Conservation (phyloP, 192 early-diverging fungal species). For the Powellomyces hirtus region DNA sequence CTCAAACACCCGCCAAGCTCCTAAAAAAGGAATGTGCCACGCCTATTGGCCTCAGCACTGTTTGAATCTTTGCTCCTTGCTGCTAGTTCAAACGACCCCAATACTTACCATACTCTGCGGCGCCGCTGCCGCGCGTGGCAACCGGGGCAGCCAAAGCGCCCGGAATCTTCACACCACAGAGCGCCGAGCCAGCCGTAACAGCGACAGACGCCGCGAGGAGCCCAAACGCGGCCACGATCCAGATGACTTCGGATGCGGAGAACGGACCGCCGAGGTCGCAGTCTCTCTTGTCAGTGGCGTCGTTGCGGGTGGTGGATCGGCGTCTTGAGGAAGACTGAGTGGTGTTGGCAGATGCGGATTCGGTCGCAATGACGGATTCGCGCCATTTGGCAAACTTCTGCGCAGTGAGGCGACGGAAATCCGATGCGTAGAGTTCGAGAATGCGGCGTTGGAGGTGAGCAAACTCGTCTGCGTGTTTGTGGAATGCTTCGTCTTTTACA, state of each 20-base stretch:
- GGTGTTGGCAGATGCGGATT: neutral
- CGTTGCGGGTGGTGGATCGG: neutral
- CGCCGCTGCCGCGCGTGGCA: too few relatives aligned
- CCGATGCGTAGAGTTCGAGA: constrained; percentile 3
- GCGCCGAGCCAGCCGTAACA: neutral
- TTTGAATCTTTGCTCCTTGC: too few relatives aligned
- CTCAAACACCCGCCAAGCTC: too few relatives aligned
- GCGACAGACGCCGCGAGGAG: neutral
- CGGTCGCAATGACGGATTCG: neutral
- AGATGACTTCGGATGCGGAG: neutral
- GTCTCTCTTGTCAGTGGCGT: neutral
- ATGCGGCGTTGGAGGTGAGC: constrained; percentile 27
- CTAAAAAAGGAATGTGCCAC: too few relatives aligned
- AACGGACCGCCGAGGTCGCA: neutral
- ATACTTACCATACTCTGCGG: too few relatives aligned
- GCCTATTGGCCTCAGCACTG: too few relatives aligned
- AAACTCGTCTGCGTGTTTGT: too few relatives aligned
- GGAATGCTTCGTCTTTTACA: too few relatives aligned
- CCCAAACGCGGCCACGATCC: neutral
- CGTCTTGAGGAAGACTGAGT: neutral
- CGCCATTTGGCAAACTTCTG: constrained; percentile 14
- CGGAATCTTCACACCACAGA: neutral
- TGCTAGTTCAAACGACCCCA: too few relatives aligned
- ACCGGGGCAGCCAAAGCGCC: too few relatives aligned
- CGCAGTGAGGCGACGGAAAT: constrained; percentile 14